Percentiles rank a stretch among this genome's conserved stretches.
phyloP scores from a whole-genome alignment of 2,329 filamentous ascomycete genomes.

The Cladosporium halotolerans region DNA sequence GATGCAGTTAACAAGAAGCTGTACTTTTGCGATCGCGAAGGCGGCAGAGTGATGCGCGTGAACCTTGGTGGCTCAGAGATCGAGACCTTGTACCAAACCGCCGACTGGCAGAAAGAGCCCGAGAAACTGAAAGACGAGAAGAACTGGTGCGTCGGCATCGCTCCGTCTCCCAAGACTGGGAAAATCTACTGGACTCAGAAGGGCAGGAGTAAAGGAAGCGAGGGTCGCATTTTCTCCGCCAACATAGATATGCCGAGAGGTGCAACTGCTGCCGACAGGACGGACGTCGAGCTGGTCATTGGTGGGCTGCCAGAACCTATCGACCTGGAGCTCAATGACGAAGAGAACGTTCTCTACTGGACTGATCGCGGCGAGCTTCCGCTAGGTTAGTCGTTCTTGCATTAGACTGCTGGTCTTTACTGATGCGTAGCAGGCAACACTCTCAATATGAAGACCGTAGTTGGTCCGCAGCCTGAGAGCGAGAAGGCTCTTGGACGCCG shows the following conservation, averaged over 20 bases:
- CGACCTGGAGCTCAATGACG: constrained; percentile 50
- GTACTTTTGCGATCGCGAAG: constrained; percentile 42
- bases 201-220: constrained; percentile 45
- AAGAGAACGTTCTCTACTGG: constrained; percentile 48
- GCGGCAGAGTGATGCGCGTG: constrained; percentile 32
- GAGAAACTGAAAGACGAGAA: neutral
- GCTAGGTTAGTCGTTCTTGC: constrained; percentile 28
- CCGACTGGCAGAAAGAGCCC: constrained; percentile 31
- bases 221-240: constrained; percentile 50
- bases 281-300: constrained; percentile 33
- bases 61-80: constrained; percentile 32
- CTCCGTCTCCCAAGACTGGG: constrained; percentile 37
- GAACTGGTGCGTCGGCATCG: constrained; percentile 42
- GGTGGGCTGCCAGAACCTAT: constrained; percentile 49
- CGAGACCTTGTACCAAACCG: constrained; percentile 37
- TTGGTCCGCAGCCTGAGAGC: constrained; percentile 11
- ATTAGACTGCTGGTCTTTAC: neutral
- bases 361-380: constrained; percentile 56
- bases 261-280: constrained; percentile 29
- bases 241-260: constrained; percentile 33
- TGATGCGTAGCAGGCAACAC: constrained; percentile 33
- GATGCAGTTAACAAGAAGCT: constrained; percentile 26
- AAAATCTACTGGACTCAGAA: constrained; percentile 58
- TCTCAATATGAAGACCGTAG: constrained; percentile 37
- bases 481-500: constrained; percentile 16